Evolutionary conservation across 169 alveolate species (phyloP), one percentile per base, ranked within the genome.

Genomic region (Amoebophrya sp.): DNA sequence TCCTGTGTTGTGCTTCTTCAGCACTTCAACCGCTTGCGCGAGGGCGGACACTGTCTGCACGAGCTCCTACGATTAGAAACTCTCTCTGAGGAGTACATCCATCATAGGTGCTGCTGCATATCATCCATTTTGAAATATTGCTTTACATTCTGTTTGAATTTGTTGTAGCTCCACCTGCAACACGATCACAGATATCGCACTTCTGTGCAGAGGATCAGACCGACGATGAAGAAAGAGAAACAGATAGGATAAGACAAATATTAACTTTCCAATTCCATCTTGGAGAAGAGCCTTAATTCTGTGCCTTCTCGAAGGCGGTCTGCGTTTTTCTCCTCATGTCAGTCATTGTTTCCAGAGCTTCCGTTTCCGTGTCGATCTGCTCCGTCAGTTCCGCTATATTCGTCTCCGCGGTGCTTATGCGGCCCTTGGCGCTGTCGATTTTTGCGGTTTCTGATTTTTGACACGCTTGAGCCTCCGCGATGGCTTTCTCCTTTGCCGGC

Each of bases 241-340:
- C n/a, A n/a, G n/a, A n/a, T n/a, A n/a, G n/a, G n/a, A n/a, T n/a
- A n/a, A n/a, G n/a, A n/a, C n/a, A n/a, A n/a, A n/a, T n/a, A n/a
- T n/a, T n/a, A n/a, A n/a, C n/a, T n/a, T n/a, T n/a, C n/a, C n/a
- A n/a, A n/a, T n/a, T n/a, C n/a, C n/a, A n/a, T n/a, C n/a, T n/a
- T n/a, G n/a, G n/a, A n/a, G n/a, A n/a, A n/a, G n/a, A n/a, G n/a
- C n/a, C n/a, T n/a, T n/a, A n/a, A n/a, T n/a, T n/a, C n/a, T n/a
- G 2, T 65, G n/a, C 83, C 83, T 65, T 65, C 83, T 65, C 83
- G 83, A 65, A 65, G 26, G 83, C 83, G 10, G 83, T 65, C 26
- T 65, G 83, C 33, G 2, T 18, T 26, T 65, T 65, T 12, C 18
- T 65, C 2, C 83, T 6, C 83, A 26, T 29, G 3, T 18, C 83